Percentiles rank a stretch among this genome's conserved stretches.
Conservation (phyloP, 345 rosid genomes). For the Raphanus sativus region DNA sequence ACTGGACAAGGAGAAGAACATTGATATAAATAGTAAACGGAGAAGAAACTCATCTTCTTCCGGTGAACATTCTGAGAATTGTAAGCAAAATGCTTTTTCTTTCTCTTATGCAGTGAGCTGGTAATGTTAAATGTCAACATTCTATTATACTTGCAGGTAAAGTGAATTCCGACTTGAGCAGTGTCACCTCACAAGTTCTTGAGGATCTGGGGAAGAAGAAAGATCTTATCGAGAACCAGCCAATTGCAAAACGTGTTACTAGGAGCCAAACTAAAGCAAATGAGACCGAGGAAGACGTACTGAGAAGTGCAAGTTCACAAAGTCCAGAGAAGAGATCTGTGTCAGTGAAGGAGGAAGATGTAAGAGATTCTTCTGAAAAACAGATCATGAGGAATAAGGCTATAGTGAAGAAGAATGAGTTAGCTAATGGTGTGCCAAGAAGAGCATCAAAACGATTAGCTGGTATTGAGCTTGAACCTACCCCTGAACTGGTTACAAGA, state of each 20-base stretch:
- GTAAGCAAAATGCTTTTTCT: slow-evolving; percentile 7
- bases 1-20: slow-evolving; percentile 17
- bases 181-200: slow-evolving; percentile 7
- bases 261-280: slow-evolving; percentile 38
- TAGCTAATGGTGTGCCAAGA: slow-evolving; percentile 44
- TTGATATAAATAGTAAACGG: neutral
- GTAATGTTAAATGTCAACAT: slow-evolving; percentile 8
- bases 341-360: slow-evolving; percentile 36
- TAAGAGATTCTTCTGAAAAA: slow-evolving; percentile 38
- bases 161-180: slow-evolving; percentile 7
- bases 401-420: slow-evolving; percentile 32
- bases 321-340: slow-evolving; percentile 31
- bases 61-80: slow-evolving; percentile 19
- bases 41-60: slow-evolving; percentile 24
- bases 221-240: slow-evolving; percentile 9
- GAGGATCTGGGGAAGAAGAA: slow-evolving; percentile 9
- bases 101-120: neutral
- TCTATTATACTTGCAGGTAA: slow-evolving; percentile 14
- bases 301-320: slow-evolving; percentile 37
- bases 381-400: slow-evolving; percentile 31
- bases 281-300: slow-evolving; percentile 1
- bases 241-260: slow-evolving; percentile 19
- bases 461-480: slow-evolving; percentile 69
- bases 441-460: slow-evolving; percentile 90
- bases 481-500: slow-evolving; percentile 54